Conservation (phyloP, 2,329 filamentous ascomycete genomes). For the Chaetomium sp. region DNA sequence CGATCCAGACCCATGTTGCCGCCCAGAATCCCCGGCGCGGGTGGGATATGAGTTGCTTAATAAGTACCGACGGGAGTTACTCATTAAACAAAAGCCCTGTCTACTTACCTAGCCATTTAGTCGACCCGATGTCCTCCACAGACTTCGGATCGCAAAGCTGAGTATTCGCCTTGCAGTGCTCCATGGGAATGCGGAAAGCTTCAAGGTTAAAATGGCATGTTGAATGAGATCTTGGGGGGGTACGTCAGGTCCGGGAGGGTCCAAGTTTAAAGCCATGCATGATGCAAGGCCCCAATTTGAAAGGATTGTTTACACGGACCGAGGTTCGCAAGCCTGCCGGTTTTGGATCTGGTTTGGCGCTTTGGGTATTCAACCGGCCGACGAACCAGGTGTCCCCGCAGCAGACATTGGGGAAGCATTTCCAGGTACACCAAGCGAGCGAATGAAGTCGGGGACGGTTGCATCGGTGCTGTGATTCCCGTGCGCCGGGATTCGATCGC, state of each 20-base stretch:
- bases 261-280: neutral
- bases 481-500: slow-evolving; percentile 8
- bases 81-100: too few relatives aligned
- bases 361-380: neutral
- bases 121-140: too few relatives aligned
- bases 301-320: neutral
- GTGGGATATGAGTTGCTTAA: neutral
- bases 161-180: too few relatives aligned
- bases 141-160: too few relatives aligned
- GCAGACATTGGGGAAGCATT: neutral
- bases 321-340: neutral
- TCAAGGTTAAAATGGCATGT: too few relatives aligned
- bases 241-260: too few relatives aligned
- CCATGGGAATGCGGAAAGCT: too few relatives aligned
- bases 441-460: neutral
- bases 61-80: too few relatives aligned
- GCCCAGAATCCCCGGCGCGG: neutral
- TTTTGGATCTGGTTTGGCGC: neutral
- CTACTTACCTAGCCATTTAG: too few relatives aligned
- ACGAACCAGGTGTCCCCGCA: neutral
- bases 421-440: neutral
- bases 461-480: neutral
- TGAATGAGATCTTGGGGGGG: too few relatives aligned
- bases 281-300: neutral
- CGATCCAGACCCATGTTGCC: neutral